Percentiles rank a stretch among this genome's conserved stretches.
Conservation (phyloP, 2,329 filamentous ascomycete genomes). For the Colletotrichum simmondsii region DNA sequence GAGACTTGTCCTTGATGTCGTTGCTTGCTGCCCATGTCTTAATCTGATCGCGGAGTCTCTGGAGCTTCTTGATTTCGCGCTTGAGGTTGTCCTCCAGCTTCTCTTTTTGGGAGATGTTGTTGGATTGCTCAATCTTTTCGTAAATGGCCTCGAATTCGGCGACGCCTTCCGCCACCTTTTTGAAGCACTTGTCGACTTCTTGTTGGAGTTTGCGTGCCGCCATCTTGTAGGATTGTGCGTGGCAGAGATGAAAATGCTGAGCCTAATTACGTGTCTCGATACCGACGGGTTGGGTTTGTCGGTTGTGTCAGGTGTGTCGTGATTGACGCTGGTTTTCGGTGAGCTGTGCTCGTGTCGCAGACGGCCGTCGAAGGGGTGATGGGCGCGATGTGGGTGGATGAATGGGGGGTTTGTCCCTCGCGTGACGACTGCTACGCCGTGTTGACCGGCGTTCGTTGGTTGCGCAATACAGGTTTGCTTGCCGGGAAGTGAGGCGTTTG, state of each 20-base stretch:
- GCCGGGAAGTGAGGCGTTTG: conserved; percentile 33
- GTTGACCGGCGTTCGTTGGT: conserved; percentile 16
- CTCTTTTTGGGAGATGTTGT: conserved; percentile 95
- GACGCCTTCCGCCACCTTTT: conserved; percentile 95
- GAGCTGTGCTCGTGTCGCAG: conserved; percentile 18
- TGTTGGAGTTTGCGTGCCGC: conserved; percentile 95
- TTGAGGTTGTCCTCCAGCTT: conserved; percentile 98
- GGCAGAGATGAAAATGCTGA: neutral
- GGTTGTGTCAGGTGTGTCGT: conserved; percentile 8
- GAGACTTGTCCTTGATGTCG: conserved; percentile 99
- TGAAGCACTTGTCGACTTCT: conserved; percentile 99
- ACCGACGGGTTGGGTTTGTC: conserved; percentile 14
- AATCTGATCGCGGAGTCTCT: conserved; percentile 96
- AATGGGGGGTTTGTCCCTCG: conserved; percentile 4
- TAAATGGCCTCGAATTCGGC: conserved; percentile 93
- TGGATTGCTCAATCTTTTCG: conserved; percentile 95
- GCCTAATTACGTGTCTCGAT: conserved; percentile 12
- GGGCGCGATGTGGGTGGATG: neutral
- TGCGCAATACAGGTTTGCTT: conserved; percentile 27
- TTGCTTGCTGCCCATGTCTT: conserved; percentile 99
- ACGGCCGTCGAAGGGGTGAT: neutral
- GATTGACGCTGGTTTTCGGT: conserved; percentile 13
- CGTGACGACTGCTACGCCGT: conserved; percentile 22
- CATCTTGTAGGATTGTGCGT: conserved; percentile 67
- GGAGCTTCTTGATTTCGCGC: conserved; percentile 99